A percentile compares a stretch with the other conserved stretches of the same genome.
phyloP scores from a whole-genome alignment of 257 asterid genomes.

The Misopates orontium region DNA sequence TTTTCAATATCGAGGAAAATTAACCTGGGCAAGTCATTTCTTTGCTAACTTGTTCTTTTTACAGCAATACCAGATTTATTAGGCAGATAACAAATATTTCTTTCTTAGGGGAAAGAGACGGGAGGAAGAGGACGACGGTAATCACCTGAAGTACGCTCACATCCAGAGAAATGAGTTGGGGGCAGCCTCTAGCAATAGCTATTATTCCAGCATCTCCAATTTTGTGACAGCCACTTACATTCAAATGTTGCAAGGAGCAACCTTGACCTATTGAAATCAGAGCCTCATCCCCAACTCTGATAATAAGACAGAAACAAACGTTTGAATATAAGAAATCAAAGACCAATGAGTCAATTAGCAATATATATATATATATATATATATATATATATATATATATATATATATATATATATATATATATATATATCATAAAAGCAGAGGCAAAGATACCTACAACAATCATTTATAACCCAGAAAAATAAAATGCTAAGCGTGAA shows the following conservation, averaged over 20 bases:
- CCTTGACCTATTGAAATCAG: slow-evolving; percentile 77
- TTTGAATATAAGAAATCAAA: slow-evolving; percentile 17
- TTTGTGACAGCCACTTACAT: slow-evolving; percentile 88
- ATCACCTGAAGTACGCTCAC: slow-evolving; percentile 86
- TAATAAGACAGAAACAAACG: slow-evolving; percentile 22
- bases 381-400: too few species aligned
- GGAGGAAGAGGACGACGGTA: slow-evolving; percentile 18
- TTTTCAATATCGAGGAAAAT: background rate
- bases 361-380: too few species aligned
- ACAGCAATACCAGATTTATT: slow-evolving; percentile 4
- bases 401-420: too few species aligned
- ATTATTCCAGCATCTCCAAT: slow-evolving; percentile 82
- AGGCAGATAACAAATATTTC: background rate
- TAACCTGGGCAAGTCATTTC: background rate
- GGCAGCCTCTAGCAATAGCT: slow-evolving; percentile 86
- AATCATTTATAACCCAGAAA: background rate
- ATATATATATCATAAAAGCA: slow-evolving; percentile 5
- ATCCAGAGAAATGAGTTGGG: slow-evolving; percentile 74
- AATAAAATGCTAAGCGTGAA: slow-evolving; percentile 4
- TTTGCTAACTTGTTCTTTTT: background rate
- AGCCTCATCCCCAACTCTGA: slow-evolving; percentile 84
- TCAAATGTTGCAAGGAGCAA: slow-evolving; percentile 67
- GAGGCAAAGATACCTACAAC: background rate
- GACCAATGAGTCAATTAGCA: background rate
- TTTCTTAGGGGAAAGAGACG: too few species aligned